phyloP scores from a whole-genome alignment of 371 early-diverging fungal genomes.

The Fennellomyces sp. region DNA sequence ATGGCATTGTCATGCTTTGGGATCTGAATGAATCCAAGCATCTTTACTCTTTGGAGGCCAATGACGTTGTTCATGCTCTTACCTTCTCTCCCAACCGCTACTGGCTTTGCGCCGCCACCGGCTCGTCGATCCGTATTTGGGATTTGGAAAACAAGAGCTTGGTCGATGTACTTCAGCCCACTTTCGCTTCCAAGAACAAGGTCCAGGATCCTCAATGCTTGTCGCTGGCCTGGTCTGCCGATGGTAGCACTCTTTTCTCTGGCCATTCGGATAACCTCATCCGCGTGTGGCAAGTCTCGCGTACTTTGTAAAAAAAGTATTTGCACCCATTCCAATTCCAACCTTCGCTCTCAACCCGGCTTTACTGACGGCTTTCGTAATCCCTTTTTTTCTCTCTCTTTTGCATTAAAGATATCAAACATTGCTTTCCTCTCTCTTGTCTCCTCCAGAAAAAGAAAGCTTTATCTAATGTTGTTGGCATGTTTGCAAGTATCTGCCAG shows the following conservation, averaged over 20 bases:
- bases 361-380: not conserved
- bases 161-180: slow-evolving; percentile 94
- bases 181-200: slow-evolving; percentile 76
- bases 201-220: slow-evolving; percentile 80
- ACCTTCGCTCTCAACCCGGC: not conserved
- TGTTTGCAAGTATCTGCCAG: slow-evolving; percentile 2
- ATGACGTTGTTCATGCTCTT: slow-evolving; percentile 93
- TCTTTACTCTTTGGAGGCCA: slow-evolving; percentile 97
- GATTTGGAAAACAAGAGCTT: slow-evolving; percentile 97
- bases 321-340: not conserved
- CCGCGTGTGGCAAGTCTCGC: slow-evolving; percentile 92
- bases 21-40: slow-evolving; percentile 99
- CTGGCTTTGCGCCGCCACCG: slow-evolving; percentile 99
- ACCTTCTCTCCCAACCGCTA: slow-evolving; percentile 99
- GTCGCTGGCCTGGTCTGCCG: slow-evolving; percentile 97
- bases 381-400: not conserved
- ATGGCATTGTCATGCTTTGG: slow-evolving; percentile 98
- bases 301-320: slow-evolving; percentile 42
- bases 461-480: not conserved
- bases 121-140: slow-evolving; percentile 97
- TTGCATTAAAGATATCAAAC: not conserved
- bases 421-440: not conserved
- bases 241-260: slow-evolving; percentile 96
- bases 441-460: not conserved
- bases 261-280: slow-evolving; percentile 97